These are phyloP conservation scores for Yamadazyma sp. DNA, from an alignment of 1,139 yeast species.

Conservation along the genomic window DNA sequence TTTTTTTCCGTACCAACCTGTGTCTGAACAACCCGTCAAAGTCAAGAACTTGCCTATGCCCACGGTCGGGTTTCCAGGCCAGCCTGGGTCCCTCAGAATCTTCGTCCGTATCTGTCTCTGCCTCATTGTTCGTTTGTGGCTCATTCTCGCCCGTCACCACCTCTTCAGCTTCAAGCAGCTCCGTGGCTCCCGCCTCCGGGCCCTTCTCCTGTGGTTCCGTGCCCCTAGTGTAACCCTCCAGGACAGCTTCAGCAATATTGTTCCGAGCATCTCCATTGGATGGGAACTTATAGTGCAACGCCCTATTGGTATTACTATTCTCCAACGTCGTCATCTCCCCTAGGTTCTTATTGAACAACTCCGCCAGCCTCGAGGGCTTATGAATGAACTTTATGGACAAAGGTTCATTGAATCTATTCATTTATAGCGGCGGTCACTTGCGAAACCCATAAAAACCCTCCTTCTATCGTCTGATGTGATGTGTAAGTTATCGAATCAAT, in stretches of 20 bases:
- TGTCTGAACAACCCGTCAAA: conserved; percentile 8
- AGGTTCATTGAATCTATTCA: conserved; percentile 20
- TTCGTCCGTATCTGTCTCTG: not conserved
- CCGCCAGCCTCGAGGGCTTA: conserved; percentile 39
- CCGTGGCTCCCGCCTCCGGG: not conserved
- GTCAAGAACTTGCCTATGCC: not conserved
- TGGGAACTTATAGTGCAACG: not conserved
- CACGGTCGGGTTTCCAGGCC: not conserved
- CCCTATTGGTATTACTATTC: conserved; percentile 26
- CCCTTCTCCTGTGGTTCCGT: not conserved
- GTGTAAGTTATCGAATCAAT: not conserved
- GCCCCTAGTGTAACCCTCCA: not conserved
- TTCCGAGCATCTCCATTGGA: not conserved
- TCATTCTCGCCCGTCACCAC: not conserved
- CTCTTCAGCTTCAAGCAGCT: not conserved
- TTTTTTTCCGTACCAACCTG: conserved; percentile 62
- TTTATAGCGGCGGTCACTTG: not conserved
- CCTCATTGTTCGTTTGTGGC: not conserved
- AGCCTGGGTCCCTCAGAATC: not conserved
- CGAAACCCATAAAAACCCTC: not conserved
- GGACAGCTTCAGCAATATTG: not conserved
- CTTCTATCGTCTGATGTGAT: not conserved
- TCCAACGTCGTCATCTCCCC: conserved; percentile 30
- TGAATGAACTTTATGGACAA: conserved; percentile 42
- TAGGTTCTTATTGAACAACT: conserved; percentile 30